phyloP scores from a whole-genome alignment of 2,329 filamentous ascomycete species.

The Coccinonectria pachysandricola region DNA sequence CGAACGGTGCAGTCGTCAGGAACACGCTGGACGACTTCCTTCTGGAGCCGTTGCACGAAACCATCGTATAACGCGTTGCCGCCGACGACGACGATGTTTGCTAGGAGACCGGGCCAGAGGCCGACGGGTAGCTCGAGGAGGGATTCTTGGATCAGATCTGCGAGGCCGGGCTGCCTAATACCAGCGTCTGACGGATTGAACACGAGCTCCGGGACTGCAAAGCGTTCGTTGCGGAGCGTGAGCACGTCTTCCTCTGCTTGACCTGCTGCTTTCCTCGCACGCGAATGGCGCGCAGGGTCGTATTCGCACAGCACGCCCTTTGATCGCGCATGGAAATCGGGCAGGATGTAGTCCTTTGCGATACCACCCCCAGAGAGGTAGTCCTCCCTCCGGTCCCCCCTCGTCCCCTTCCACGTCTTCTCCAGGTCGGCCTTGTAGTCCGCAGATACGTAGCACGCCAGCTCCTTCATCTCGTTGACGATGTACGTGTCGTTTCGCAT shows the following conservation, averaged over 20 bases:
- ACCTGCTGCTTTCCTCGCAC: conserved; percentile 34
- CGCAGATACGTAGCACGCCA: conserved; percentile 69
- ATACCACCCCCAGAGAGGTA: conserved; percentile 48
- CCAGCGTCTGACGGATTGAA: conserved; percentile 83
- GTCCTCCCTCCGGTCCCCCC: conserved; percentile 42
- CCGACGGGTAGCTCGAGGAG: conserved; percentile 67
- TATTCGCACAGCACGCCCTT: conserved; percentile 68
- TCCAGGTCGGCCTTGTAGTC: conserved; percentile 75
- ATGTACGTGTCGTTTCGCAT: conserved; percentile 91
- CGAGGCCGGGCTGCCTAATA: conserved; percentile 70
- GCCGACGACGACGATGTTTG: conserved; percentile 82
- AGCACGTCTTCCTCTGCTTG: conserved; percentile 61
- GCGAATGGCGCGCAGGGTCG: conserved; percentile 54
- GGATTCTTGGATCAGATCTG: conserved; percentile 73
- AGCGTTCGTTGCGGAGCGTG: conserved; percentile 84
- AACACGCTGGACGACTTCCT: conserved; percentile 60
- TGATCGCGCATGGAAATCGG: conserved; percentile 55
- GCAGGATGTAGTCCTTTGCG: conserved; percentile 84
- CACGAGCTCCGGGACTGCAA: conserved; percentile 78
- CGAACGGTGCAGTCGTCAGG: conserved; percentile 71
- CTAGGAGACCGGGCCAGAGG: conserved; percentile 71
- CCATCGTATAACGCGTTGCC: conserved; percentile 74
- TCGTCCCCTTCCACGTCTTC: conserved; percentile 68
- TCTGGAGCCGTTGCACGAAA: conserved; percentile 69
- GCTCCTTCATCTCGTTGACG: conserved; percentile 93